These are phyloP conservation scores for Amanita phalloides DNA, from an alignment of 768 basidiomycete species.

Conservation along the genomic window DNA sequence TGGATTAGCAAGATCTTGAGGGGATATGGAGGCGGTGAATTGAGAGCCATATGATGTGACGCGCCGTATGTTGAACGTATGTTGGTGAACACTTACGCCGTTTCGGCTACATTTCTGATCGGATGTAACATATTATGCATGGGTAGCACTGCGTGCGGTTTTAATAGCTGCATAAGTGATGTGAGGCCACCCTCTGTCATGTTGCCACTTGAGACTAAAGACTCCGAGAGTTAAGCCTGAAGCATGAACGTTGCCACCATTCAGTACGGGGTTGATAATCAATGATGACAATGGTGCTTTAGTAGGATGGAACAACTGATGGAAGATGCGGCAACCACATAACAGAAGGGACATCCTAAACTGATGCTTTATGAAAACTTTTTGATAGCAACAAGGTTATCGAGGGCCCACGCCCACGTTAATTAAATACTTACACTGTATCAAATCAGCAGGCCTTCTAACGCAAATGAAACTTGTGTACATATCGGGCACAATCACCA, in stretches of 20 bases:
- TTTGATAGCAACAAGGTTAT: conserved; percentile 2
- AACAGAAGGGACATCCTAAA: background rate
- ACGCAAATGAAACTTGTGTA: background rate
- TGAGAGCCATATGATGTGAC: background rate
- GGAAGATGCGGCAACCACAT: background rate
- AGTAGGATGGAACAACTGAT: background rate
- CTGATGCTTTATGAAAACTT: background rate
- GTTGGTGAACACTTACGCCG: background rate
- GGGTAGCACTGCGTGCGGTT: background rate
- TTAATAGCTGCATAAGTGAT: background rate
- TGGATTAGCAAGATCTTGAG: background rate
- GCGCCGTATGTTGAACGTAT: background rate
- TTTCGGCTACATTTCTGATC: background rate
- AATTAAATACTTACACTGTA: background rate
- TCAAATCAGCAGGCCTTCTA: conserved; percentile 1
- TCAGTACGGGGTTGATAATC: conserved; percentile 1
- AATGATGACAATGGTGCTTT: background rate
- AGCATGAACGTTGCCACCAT: background rate
- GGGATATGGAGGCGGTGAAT: background rate
- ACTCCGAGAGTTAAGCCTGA: background rate
- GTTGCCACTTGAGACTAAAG: background rate
- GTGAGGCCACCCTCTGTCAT: background rate
- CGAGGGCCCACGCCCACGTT: background rate
- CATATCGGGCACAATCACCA: conserved; percentile 11
- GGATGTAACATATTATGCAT: background rate